These are phyloP conservation scores for Pichia sorboxylosa DNA, from an alignment of 1,139 yeast species.

Conservation along the genomic window DNA sequence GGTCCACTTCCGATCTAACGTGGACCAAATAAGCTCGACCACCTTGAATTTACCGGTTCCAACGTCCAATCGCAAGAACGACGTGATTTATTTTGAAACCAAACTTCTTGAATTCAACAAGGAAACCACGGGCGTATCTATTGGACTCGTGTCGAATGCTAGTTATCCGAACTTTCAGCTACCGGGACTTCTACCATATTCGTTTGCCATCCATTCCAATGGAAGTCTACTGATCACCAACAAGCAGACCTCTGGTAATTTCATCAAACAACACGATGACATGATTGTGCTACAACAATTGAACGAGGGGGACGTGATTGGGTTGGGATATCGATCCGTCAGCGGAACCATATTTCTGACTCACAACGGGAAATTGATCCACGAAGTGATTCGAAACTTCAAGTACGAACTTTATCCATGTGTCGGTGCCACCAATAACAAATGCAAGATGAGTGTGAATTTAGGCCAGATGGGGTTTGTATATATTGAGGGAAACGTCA, in stretches of 20 bases:
- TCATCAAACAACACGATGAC: constrained; percentile 43
- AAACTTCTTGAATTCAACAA: constrained; percentile 43
- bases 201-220: constrained; percentile 78
- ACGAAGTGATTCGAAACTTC: constrained; percentile 75
- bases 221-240: constrained; percentile 67
- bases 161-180: constrained; percentile 70
- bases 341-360: constrained; percentile 82
- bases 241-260: constrained; percentile 23
- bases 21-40: constrained; percentile 27
- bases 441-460: constrained; percentile 71
- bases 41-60: constrained; percentile 58
- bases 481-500: constrained; percentile 88
- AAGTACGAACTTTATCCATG: constrained; percentile 79
- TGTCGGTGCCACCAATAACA: constrained; percentile 61
- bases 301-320: constrained; percentile 80
- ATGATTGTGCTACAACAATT: constrained; percentile 65
- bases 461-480: constrained; percentile 89
- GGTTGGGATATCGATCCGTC: constrained; percentile 75
- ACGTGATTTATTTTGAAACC: constrained; percentile 59
- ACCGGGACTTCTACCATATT: constrained; percentile 76
- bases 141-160: constrained; percentile 81
- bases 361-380: constrained; percentile 76
- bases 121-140: constrained; percentile 40
- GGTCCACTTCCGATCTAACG: constrained; percentile 33
- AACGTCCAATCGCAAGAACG: constrained; percentile 43